phyloP scores from a whole-genome alignment of 306 rosid species.

The Vigna mungo region DNA sequence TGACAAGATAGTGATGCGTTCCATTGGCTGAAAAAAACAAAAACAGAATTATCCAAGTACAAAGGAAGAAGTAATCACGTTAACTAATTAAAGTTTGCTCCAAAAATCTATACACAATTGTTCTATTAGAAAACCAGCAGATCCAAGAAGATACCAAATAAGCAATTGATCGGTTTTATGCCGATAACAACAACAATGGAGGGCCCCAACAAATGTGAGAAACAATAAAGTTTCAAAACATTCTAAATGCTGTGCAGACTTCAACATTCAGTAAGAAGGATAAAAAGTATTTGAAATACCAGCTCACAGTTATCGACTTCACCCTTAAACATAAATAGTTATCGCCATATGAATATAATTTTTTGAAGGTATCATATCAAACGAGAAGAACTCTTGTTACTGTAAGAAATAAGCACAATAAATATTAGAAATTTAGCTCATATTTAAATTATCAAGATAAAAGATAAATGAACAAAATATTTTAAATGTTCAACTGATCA shows the following conservation, averaged over 20 bases:
- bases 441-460: background rate
- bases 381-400: background rate
- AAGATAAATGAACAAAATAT: background rate
- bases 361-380: background rate
- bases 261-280: conserved; percentile 8
- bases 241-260: conserved; percentile 23
- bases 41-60: conserved; percentile 33
- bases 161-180: conserved; percentile 22
- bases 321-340: background rate
- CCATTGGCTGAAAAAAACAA: conserved; percentile 70
- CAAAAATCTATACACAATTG: background rate
- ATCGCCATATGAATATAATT: conserved; percentile 8
- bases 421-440: background rate
- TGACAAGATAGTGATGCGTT: conserved; percentile 85
- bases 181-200: conserved; percentile 1
- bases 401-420: background rate
- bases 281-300: conserved; percentile 12
- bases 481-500: background rate
- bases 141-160: conserved; percentile 21
- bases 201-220: background rate
- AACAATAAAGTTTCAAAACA: conserved; percentile 30
- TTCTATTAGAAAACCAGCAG: conserved; percentile 15
- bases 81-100: conserved; percentile 14
- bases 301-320: conserved; percentile 16
- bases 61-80: conserved; percentile 26